Base-by-base conservation (phyloP, 2,329 filamentous ascomycete species). In the Claviceps sp. region DNA sequence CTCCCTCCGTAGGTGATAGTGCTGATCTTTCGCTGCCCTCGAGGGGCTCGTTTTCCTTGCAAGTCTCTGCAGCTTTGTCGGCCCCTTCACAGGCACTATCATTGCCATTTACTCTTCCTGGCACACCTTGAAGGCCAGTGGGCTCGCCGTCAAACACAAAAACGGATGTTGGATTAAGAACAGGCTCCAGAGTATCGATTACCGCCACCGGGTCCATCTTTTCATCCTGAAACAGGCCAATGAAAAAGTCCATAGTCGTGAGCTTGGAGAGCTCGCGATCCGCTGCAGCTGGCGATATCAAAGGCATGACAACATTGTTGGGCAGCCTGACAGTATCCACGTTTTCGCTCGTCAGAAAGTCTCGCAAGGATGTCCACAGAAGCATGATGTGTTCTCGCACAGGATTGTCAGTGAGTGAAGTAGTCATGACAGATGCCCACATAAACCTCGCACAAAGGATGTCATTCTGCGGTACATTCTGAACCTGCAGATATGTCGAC, bases 211-310 rank as follows among this genome's bases (percentile, higher is more conserved):
- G 87, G 58, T 96, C 84, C 47, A 84, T 82, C 54, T 84, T 79
- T 53, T 93, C 85, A 40, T 89, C 83, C 54, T 87, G 85, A 63
- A 97, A 97, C 0, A 98, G 79, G 40, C 84, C 87, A 49, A 89
- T 76, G 67, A 98, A 97, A 65, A 97, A 97, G 62, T 96, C 91
- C 79, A 95, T 93, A 0, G 91, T 97, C 14, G 88, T 95, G 37
- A 97, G 76, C 60, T 90, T 89, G 13, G 88, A 91, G 26, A 96
- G 85, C 63, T 98, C 91, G 51, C 88, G 83, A 56, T 97, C 90
- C 7, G 93, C 84, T 0, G 88, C 87, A n/a, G 78, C 76, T 2
- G 81, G 70, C 0, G 91, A 96, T 48, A 98, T 78, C 56, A 93
- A 86, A 0, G 88, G 81, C 83, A 98, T 95, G 20, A 90, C 78